Evolutionary conservation across 805 yeast species (phyloP).

Genomic region (Ogataea wickerhamii): DNA sequence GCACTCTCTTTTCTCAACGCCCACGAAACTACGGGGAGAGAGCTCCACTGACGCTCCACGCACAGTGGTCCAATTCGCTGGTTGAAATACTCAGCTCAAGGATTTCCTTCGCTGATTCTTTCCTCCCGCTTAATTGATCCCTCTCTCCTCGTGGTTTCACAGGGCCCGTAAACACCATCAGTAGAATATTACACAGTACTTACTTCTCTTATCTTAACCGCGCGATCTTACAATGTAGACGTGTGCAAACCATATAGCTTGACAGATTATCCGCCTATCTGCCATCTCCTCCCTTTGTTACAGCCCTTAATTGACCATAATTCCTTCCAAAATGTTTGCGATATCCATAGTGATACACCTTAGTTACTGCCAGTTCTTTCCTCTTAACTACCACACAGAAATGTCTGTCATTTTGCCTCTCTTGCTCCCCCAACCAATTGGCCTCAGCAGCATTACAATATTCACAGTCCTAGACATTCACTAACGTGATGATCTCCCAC

Average conservation of each 20-base stretch:
- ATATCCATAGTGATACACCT: neutral
- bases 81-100: neutral
- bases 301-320: constrained; percentile 4
- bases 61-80: too few relatives aligned
- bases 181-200: neutral
- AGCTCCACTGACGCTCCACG: neutral
- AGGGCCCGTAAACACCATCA: neutral
- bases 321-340: neutral
- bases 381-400: constrained; percentile 4
- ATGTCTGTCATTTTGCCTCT: constrained; percentile 2
- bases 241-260: constrained; percentile 1
- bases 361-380: neutral
- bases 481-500: too few relatives aligned
- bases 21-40: neutral
- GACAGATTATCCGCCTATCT: constrained; percentile 3
- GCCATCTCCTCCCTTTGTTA: neutral
- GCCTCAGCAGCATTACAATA: constrained; percentile 1
- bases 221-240: constrained; percentile 3
- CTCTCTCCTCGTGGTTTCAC: neutral
- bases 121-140: neutral
- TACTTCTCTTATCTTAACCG: neutral
- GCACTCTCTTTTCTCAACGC: neutral
- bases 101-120: neutral
- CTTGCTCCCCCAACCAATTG: neutral
- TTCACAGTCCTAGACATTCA: neutral